These are phyloP conservation scores for Bocquillonia castaneifolia DNA, from an alignment of 441 rosid genomes.

Conservation along the genomic window DNA sequence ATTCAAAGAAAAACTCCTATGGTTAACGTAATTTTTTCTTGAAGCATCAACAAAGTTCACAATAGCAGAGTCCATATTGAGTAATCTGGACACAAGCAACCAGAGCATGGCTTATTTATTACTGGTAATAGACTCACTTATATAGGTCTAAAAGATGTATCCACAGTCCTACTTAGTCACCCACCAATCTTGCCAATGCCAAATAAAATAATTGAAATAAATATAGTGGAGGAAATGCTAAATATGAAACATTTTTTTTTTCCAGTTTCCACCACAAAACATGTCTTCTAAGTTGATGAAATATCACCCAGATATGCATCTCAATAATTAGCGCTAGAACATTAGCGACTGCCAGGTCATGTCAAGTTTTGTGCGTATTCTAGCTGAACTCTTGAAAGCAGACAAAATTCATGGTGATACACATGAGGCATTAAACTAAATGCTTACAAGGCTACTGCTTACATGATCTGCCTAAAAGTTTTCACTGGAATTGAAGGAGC, in stretches of 20 bases:
- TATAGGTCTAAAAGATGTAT: too few species aligned
- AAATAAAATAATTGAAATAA: background rate
- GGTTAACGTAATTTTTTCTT: background rate
- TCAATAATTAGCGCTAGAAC: background rate
- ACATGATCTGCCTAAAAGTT: background rate
- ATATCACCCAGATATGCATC: background rate
- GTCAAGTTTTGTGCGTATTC: background rate
- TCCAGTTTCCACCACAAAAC: background rate
- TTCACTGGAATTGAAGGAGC: background rate
- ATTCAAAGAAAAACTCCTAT: background rate
- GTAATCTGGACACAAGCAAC: background rate
- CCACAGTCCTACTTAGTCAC: background rate
- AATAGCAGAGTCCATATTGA: background rate
- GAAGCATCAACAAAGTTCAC: background rate
- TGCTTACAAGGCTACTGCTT: background rate
- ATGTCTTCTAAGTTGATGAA: background rate
- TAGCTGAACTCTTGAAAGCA: slow-evolving; percentile 1
- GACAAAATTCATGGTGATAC: background rate
- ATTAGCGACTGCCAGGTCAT: background rate
- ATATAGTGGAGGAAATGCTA: background rate
- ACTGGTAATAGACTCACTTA: too few species aligned
- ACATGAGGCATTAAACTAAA: background rate
- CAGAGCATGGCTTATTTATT: too few species aligned
- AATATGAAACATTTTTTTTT: background rate
- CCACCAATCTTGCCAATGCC: background rate